Conservation (phyloP, 1,284 basidiomycete genomes). For the Puccinia hordei region DNA sequence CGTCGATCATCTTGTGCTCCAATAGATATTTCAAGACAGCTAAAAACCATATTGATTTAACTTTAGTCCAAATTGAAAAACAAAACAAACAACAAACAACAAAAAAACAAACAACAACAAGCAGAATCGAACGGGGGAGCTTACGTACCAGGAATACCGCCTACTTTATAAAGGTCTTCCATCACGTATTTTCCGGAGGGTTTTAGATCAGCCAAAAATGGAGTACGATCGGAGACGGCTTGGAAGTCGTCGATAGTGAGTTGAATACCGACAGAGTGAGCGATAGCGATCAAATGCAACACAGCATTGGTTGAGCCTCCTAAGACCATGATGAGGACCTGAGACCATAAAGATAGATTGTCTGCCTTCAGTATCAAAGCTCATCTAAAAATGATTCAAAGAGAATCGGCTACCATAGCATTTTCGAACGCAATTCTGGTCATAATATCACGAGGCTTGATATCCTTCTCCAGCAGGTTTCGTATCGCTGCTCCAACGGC, state of each 20-base stretch:
- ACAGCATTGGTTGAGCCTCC: slow-evolving; percentile 94
- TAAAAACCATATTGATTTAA: too few relatives aligned
- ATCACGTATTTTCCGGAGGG: slow-evolving; percentile 85
- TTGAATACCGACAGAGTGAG: slow-evolving; percentile 80
- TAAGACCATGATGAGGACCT: slow-evolving; percentile 78
- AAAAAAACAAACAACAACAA: background rate
- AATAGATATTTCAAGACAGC: slow-evolving; percentile 79
- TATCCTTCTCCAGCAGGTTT: slow-evolving; percentile 76
- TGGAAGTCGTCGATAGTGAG: slow-evolving; percentile 85
- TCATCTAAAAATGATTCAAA: too few relatives aligned
- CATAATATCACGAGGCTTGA: slow-evolving; percentile 73
- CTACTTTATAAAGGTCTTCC: slow-evolving; percentile 86
- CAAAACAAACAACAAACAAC: background rate
- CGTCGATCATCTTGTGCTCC: slow-evolving; percentile 79
- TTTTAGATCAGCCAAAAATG: slow-evolving; percentile 86
- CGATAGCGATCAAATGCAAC: slow-evolving; percentile 83
- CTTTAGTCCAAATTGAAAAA: too few relatives aligned
- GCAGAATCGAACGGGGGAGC: background rate
- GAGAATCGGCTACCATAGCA: slow-evolving; percentile 54
- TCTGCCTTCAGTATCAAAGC: too few relatives aligned
- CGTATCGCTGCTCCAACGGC: slow-evolving; percentile 79
- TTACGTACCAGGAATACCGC: slow-evolving; percentile 69
- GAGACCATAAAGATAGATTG: slow-evolving; percentile 52
- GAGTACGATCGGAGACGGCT: slow-evolving; percentile 76
- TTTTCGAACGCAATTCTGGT: slow-evolving; percentile 57